Conservation (phyloP, 1,284 basidiomycete species). For the Fomitopsis palustris region DNA sequence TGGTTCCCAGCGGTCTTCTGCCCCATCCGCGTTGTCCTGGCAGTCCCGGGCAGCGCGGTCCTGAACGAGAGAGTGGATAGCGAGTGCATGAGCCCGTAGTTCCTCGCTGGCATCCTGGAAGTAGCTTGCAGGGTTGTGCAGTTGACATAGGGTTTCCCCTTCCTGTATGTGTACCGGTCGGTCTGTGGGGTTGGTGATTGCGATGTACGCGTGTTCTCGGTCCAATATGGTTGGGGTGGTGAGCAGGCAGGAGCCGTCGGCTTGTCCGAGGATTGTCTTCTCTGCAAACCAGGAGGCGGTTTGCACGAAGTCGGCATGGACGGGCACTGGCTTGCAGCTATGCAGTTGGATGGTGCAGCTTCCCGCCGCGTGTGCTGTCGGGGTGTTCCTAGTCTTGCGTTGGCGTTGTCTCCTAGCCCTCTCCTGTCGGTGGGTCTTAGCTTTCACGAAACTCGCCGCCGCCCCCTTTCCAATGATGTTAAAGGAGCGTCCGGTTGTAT, state of each 20-base stretch:
- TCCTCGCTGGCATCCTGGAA: background rate
- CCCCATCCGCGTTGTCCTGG: background rate
- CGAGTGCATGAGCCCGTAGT: background rate
- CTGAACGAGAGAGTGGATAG: background rate
- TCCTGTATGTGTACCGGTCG: background rate
- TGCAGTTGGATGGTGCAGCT: background rate
- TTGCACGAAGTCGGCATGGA: background rate
- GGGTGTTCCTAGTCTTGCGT: background rate
- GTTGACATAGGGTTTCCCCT: background rate
- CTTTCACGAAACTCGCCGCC: slow-evolving; percentile 4
- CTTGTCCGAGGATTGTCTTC: background rate
- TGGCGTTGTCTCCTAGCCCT: background rate
- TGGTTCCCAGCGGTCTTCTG: slow-evolving; percentile 9
- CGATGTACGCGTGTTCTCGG: background rate
- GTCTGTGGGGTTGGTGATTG: background rate
- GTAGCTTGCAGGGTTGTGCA: background rate
- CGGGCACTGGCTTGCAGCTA: background rate
- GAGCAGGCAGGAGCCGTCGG: background rate
- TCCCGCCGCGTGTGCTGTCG: background rate
- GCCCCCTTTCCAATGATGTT: background rate
- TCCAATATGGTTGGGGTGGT: background rate
- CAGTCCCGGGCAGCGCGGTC: background rate
- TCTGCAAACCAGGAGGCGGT: background rate
- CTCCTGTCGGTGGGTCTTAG: background rate
- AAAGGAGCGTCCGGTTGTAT: background rate